Base-by-base conservation (phyloP, 768 basidiomycete genomes). In the Coprinopsis strossmayeri region DNA sequence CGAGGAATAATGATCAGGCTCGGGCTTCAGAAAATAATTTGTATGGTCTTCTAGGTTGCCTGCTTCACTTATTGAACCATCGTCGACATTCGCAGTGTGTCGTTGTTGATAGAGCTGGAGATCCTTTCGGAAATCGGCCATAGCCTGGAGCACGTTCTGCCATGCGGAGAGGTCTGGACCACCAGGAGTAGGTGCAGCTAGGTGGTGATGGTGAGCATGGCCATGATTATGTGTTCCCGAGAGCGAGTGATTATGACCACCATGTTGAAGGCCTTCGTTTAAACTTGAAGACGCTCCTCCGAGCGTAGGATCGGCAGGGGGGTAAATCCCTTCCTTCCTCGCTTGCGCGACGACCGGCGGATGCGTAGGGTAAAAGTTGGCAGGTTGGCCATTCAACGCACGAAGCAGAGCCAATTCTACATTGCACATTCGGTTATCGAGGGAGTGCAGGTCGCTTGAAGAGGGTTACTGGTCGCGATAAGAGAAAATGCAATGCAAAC, bases 341-440 rank as follows among this genome's bases (percentile, higher is more conserved):
- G 38, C 46, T 32, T 35, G 46, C 17, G 48, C 47, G 15, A 46
- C 38, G 11, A 48, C 59, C 12, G 62, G 55, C 2, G 66, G 68
- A 56, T 69, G 68, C 1, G 63, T 60, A 3, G 67, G 64, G 58
- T 70, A 62, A 52, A 70, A 70, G 9, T 65, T 57, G 4, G 64
- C 61, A 5, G 65, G 60, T 13, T 60, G 64, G 7, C 72, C 72
- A 34, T 67, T 60, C 3, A 71, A 70, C 3, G 81, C 61, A 55
- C 78, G 71, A 3, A 76, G 72, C 15, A 86, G 64, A 37, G 75
- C 67, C 2, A 78, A 65, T 65, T 91, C 88, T 53, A 90, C 74
- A 49, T 78, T 74, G 24, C 84, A 78, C 24, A 90, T 72, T 11
- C 88, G 78, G 63, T 91, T 91, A 59, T 91, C 85, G 34, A 91